Evolutionary conservation across 1,284 basidiomycete species (phyloP), one percentile per base, ranked within the genome.

Genomic region (Ganoderma boninense): DNA sequence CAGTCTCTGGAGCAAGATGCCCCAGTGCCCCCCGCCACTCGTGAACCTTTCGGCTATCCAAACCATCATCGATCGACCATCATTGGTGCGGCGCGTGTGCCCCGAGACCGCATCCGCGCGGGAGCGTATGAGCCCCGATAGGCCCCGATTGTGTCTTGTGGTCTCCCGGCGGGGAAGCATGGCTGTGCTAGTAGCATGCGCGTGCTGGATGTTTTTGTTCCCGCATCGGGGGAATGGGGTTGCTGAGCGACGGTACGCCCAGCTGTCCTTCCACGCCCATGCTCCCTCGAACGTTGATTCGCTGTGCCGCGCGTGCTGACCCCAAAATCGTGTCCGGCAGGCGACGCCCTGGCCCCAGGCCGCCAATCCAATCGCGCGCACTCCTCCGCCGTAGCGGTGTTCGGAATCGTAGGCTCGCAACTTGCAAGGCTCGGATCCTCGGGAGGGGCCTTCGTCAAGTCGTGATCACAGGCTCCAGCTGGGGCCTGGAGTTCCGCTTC

Each of bases 401-500:
- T 40, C 20, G n/a, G n/a, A 52, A 52, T 26, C 60, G 43, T 14
- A 35, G 29, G 29, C 38, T 38, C 38, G 6, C 43, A 43, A 42
- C 11, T 44, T 44, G n/a, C 40, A 62, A 26, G 38, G 29, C 16
- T 38, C 38, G 38, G 38, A 10, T 38, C 20, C 46, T 35, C 13
- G 16, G 35, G 4, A 26, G 10, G 49, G 23, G 26, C 49, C 20
- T 4, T 26, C 26, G 32, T 40, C 38, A 7, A 38, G 38, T 60
- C 42, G 60, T 35, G 44, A 52, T 65, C 10, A 6, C 38, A 38
- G 38, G 38, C 38, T 38, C 38, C 38, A 54, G 49, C 26, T 40
- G 49, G 23, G 11, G 20, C 49, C n/a, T 26, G 29, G 32, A 59
- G 46, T 56, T 46, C 43, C 66, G 66, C 66, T 66, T 68, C 68